A percentile compares a stretch with the other conserved stretches of the same genome.
phyloP scores from a whole-genome alignment of 2,329 filamentous ascomycete genomes.

The Fusarium longipes region DNA sequence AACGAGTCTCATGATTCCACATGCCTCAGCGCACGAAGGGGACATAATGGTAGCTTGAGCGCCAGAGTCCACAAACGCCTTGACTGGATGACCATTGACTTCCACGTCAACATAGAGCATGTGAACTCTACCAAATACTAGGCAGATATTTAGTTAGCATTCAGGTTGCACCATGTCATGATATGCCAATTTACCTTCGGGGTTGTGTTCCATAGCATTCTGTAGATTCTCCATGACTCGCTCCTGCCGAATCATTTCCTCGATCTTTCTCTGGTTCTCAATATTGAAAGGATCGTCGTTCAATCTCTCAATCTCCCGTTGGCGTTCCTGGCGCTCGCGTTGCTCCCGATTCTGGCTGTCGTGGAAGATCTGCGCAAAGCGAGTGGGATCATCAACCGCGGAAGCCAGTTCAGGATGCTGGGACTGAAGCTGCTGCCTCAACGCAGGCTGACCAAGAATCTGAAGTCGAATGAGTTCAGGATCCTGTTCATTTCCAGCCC shows the following conservation, averaged over 20 bases:
- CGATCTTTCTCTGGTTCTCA: conserved; percentile 90
- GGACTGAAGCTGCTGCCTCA: conserved; percentile 76
- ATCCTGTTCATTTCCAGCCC: conserved; percentile 64
- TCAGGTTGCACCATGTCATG: neutral
- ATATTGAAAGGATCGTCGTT: conserved; percentile 96
- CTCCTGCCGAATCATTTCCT: conserved; percentile 96
- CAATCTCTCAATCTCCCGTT: conserved; percentile 83
- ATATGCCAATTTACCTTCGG: conserved; percentile 77
- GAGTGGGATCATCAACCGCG: conserved; percentile 78
- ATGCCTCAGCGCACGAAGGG: conserved; percentile 87
- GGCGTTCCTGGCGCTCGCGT: conserved; percentile 78
- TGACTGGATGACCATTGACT: conserved; percentile 91
- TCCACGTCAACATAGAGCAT: conserved; percentile 97
- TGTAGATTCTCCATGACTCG: conserved; percentile 94
- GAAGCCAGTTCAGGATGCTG: conserved; percentile 81
- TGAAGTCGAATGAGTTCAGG: conserved; percentile 85
- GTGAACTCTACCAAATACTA: conserved; percentile 93
- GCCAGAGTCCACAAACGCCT: conserved; percentile 96
- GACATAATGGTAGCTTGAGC: conserved; percentile 99
- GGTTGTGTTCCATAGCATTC: conserved; percentile 96
- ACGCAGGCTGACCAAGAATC: conserved; percentile 79
- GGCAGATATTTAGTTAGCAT: conserved; percentile 10
- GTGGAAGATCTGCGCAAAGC: conserved; percentile 79
- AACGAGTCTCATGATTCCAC: conserved; percentile 95
- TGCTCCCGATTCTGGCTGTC: conserved; percentile 76